Percentiles rank a stretch among this genome's conserved stretches.
These are phyloP conservation scores for Baudoinia panamericana DNA, from an alignment of 495 filamentous ascomycete species.

Conservation along the genomic window DNA sequence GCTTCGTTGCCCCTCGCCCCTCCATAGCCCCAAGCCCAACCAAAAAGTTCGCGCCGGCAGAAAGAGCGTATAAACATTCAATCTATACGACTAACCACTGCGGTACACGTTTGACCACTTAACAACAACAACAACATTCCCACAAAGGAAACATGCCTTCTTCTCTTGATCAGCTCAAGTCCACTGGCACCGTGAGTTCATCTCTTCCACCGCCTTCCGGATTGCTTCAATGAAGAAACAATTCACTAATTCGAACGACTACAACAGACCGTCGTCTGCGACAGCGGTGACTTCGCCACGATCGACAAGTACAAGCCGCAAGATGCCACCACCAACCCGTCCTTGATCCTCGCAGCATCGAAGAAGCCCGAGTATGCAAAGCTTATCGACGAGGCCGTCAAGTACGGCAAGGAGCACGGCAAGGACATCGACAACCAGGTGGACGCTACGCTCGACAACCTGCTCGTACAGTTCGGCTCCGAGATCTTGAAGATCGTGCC, in stretches of 20 bases:
- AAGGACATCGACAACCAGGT: conserved; percentile 41
- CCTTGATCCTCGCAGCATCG: conserved; percentile 90
- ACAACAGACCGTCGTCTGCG: conserved; percentile 78
- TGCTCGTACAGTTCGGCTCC: conserved; percentile 94
- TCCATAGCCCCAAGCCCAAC: too few relatives aligned
- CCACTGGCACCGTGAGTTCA: conserved; percentile 76
- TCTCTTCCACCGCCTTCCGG: conserved; percentile 1
- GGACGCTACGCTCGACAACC: conserved; percentile 49
- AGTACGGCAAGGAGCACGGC: conserved; percentile 66
- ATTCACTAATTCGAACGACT: conserved; percentile 7
- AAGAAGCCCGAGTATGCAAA: conserved; percentile 96
- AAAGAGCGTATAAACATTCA: too few relatives aligned
- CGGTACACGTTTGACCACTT: too few relatives aligned
- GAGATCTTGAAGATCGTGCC: conserved; percentile 95
- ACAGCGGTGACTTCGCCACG: conserved; percentile 75
- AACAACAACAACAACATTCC: too few relatives aligned
- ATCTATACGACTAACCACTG: too few relatives aligned
- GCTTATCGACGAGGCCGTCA: conserved; percentile 77
- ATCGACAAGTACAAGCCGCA: conserved; percentile 99
- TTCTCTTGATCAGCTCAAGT: conserved; percentile 93
- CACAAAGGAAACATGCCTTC: conserved; percentile 46
- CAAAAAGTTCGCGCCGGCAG: too few relatives aligned
- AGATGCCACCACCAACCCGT: conserved; percentile 99
- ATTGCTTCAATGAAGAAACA: background rate
- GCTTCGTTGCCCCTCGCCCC: too few relatives aligned